Conservation (phyloP, 1,284 basidiomycete species). For the Apiotrichum akiyoshidainum region DNA sequence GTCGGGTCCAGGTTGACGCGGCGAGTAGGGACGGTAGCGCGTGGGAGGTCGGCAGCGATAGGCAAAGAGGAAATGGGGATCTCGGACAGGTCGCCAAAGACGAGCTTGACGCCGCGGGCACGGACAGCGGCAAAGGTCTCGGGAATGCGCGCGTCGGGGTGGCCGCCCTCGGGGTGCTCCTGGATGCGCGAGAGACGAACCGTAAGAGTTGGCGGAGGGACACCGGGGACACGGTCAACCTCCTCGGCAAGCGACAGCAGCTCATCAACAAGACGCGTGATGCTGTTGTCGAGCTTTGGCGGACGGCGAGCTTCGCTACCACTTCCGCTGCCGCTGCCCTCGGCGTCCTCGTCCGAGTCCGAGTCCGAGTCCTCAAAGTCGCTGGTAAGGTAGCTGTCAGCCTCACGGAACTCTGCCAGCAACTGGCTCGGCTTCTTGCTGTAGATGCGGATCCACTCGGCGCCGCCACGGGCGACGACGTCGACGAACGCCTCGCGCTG, state of each 20-base stretch:
- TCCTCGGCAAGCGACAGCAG: conserved; percentile 52
- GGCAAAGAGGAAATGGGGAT: conserved; percentile 49
- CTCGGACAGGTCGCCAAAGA: conserved; percentile 59
- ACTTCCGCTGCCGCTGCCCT: conserved; percentile 29
- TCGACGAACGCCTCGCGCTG: conserved; percentile 59
- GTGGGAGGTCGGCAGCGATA: conserved; percentile 62
- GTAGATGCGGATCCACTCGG: conserved; percentile 74
- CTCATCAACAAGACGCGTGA: conserved; percentile 32
- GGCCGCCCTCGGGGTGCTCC: conserved; percentile 48
- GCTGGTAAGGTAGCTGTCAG: conserved; percentile 67
- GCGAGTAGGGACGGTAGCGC: conserved; percentile 53
- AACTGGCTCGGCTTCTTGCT: conserved; percentile 68
- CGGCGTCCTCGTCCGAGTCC: conserved; percentile 54
- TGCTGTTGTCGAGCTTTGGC: conserved; percentile 11
- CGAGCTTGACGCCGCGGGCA: conserved; percentile 55
- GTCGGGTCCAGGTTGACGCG: conserved; percentile 76
- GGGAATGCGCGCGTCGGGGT: conserved; percentile 59
- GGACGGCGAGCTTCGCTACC: neutral
- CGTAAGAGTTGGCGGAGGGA: conserved; percentile 52
- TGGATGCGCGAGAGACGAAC: conserved; percentile 66
- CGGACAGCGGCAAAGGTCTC: conserved; percentile 56
- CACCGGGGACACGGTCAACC: conserved; percentile 26
- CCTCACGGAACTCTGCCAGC: conserved; percentile 70
- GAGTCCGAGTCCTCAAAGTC: conserved; percentile 31
- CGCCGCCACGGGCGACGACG: conserved; percentile 68